phyloP scores from a whole-genome alignment of 2,329 filamentous ascomycete genomes.

The Fusarium sp. region DNA sequence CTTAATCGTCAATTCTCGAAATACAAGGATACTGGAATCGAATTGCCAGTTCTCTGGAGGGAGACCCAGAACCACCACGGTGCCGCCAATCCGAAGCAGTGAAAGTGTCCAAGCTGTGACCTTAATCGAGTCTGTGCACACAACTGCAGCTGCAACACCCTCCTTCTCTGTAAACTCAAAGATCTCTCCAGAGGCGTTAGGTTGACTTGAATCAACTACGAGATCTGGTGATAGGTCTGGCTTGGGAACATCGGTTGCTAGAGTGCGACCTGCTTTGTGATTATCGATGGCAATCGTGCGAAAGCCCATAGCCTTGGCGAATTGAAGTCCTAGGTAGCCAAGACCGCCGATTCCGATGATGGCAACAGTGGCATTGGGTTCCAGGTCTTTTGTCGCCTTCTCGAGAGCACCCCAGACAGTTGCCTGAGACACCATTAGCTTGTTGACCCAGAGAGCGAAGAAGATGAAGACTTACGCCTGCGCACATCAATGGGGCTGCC shows the following conservation, averaged over 20 bases:
- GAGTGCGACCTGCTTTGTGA: slow-evolving; percentile 42
- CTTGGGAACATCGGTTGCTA: slow-evolving; percentile 44
- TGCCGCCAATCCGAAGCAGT: slow-evolving; percentile 46
- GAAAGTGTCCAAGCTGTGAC: slow-evolving; percentile 48
- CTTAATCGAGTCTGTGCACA: slow-evolving; percentile 48
- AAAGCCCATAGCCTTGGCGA: slow-evolving; percentile 51
- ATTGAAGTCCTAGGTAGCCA: slow-evolving; percentile 51
- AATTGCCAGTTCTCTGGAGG: slow-evolving; percentile 49
- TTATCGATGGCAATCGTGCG: slow-evolving; percentile 52
- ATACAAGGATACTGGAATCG: slow-evolving; percentile 46
- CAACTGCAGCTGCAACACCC: slow-evolving; percentile 47
- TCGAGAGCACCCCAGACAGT: slow-evolving; percentile 51
- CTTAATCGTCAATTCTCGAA: slow-evolving; percentile 46
- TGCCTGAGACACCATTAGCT: slow-evolving; percentile 30
- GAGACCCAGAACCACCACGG: slow-evolving; percentile 46
- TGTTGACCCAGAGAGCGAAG: not conserved
- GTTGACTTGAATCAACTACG: slow-evolving; percentile 42
- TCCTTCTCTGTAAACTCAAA: slow-evolving; percentile 46
- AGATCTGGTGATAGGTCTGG: slow-evolving; percentile 41
- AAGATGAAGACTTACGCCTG: slow-evolving; percentile 40
- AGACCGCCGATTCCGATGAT: slow-evolving; percentile 52
- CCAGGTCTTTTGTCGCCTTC: slow-evolving; percentile 42
- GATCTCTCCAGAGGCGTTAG: slow-evolving; percentile 38
- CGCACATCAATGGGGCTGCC: slow-evolving; percentile 53
- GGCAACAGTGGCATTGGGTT: slow-evolving; percentile 42